These are phyloP conservation scores for Tylopilus sp. DNA, from an alignment of 768 basidiomycete species.

Conservation along the genomic window DNA sequence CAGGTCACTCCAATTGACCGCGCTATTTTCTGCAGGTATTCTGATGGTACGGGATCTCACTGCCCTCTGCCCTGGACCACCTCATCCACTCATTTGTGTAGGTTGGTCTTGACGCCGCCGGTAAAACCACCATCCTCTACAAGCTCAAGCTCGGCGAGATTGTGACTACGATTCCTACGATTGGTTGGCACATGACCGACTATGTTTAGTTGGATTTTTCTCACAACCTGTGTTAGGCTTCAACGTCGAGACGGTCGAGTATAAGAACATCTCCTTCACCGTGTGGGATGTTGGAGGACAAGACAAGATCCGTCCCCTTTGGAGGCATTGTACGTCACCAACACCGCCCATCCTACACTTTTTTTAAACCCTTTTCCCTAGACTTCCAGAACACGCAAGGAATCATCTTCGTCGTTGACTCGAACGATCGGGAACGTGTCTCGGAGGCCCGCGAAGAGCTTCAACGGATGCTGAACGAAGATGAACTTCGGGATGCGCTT, in stretches of 20 bases:
- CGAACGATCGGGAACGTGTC: slow-evolving; percentile 99
- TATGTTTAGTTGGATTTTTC: not conserved
- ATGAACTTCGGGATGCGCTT: slow-evolving; percentile 97
- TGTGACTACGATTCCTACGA: slow-evolving; percentile 99
- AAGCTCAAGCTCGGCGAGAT: slow-evolving; percentile 99
- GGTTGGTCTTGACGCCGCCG: slow-evolving; percentile 99
- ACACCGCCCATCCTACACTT: not conserved
- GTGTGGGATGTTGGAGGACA: slow-evolving; percentile 99
- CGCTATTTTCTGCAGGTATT: slow-evolving; percentile 65
- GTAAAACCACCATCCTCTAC: slow-evolving; percentile 98
- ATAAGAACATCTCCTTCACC: slow-evolving; percentile 99
- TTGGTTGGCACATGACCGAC: slow-evolving; percentile 60
- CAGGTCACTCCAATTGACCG: slow-evolving; percentile 25
- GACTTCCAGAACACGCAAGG: slow-evolving; percentile 99
- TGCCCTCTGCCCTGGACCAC: slow-evolving; percentile 20
- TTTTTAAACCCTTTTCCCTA: slow-evolving; percentile 32
- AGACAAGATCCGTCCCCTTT: slow-evolving; percentile 99
- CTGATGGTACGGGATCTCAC: slow-evolving; percentile 66
- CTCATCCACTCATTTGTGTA: slow-evolving; percentile 25
- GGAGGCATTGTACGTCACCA: slow-evolving; percentile 92
- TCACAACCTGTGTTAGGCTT: slow-evolving; percentile 70
- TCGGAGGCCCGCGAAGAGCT: slow-evolving; percentile 98
- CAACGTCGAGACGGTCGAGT: slow-evolving; percentile 99
- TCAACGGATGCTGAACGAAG: slow-evolving; percentile 99
- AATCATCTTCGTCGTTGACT: slow-evolving; percentile 99